Base-by-base conservation (phyloP, 345 rosid genomes). In the Moringa oleifera region DNA sequence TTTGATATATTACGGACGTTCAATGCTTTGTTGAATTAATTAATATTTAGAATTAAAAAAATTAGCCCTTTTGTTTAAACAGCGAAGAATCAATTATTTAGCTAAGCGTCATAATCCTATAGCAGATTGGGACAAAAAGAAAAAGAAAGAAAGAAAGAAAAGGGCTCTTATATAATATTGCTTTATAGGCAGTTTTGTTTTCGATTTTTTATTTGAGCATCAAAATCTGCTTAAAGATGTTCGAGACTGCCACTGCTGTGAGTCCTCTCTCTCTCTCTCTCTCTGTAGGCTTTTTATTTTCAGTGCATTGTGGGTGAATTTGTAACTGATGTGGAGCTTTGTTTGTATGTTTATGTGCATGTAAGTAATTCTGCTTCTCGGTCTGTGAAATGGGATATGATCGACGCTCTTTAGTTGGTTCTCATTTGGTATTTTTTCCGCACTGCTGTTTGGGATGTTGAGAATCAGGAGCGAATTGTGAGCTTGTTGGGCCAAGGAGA, bases 141-240 rank as follows among this genome's bases (percentile, higher is more conserved):
- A n/a, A n/a, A n/a, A n/a, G n/a, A n/a, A n/a, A n/a, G n/a, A n/a
- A n/a, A n/a, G n/a, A n/a, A n/a, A n/a, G 11, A 33, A 33, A 33
- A 4, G 11, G 11, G 5, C 37, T 33, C 37, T 11, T 33, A 11
- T 33, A 4, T 33, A 33, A 33, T 33, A 33, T 33, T 33, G 57
- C 22, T 50, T n/a, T 58, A 51, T 66, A 47, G 47, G 52, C 20
- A 21, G 68, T 21, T 65, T 59, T 56, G 68, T 65, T 58, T 51
- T 66, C 46, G 58, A 63, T 9, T 51, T 50, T 19, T 33, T 11
- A 5, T 33, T n/a, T 17, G 20, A 18, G 36, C 36, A 51, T 31
- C 41, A 55, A 28, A 55, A 41, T 47, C 19, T 55, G 46, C 56
- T 47, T 18, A 21, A 23, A 33, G n/a, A 28, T 28, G 46, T 45